These are phyloP conservation scores for Pichia cactophila DNA, from an alignment of 1,139 yeast species.

Conservation along the genomic window DNA sequence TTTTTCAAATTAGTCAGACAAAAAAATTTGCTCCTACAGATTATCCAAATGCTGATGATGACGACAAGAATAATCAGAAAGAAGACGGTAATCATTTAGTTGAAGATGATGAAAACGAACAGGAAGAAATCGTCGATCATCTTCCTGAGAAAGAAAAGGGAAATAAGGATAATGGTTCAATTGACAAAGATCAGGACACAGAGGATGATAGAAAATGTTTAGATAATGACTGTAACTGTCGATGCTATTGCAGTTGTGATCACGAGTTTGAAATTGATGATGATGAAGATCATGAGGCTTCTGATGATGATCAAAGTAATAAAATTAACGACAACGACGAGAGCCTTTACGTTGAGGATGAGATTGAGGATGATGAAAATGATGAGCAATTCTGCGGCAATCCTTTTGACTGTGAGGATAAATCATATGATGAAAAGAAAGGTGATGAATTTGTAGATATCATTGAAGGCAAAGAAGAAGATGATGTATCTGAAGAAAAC, in stretches of 20 bases:
- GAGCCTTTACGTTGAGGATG: background rate
- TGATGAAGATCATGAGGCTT: slow-evolving; percentile 1
- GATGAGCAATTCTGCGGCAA: background rate
- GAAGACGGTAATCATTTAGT: background rate
- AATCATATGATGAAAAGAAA: too few species aligned
- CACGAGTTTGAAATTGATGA: background rate
- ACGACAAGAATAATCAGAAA: too few species aligned
- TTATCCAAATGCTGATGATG: background rate
- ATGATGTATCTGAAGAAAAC: too few species aligned
- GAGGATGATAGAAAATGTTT: background rate
- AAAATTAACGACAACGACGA: background rate
- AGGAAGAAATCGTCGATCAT: background rate
- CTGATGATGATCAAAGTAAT: background rate
- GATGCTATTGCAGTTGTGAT: slow-evolving; percentile 1
- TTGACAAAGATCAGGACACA: background rate
- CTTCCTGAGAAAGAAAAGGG: too few species aligned
- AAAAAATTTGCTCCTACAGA: background rate
- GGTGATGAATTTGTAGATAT: too few species aligned
- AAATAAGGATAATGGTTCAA: too few species aligned
- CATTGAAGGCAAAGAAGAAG: too few species aligned
- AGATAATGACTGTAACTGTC: slow-evolving; percentile 3
- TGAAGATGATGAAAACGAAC: background rate
- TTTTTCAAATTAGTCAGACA: too few species aligned
- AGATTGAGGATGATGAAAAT: background rate
- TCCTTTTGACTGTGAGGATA: too few species aligned